phyloP scores from a whole-genome alignment of 2,329 filamentous ascomycete genomes.

The Talaromyces sp. region DNA sequence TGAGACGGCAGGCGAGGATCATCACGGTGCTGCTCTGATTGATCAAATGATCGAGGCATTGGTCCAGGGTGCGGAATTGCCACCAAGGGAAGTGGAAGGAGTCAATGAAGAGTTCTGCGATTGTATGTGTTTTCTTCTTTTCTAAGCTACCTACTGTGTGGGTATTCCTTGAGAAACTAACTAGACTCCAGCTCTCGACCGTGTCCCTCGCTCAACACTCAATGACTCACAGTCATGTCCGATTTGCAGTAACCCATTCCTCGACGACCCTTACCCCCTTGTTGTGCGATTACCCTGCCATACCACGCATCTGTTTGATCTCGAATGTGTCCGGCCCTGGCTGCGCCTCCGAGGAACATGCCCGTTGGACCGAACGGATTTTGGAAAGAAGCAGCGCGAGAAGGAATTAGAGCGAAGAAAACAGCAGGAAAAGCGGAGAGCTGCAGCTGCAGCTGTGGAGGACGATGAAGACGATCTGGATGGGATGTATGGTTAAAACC shows the following conservation, averaged over 20 bases:
- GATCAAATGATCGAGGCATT: constrained; percentile 53
- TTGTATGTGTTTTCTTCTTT: constrained; percentile 24
- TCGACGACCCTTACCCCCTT: constrained; percentile 61
- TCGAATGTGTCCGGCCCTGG: constrained; percentile 63
- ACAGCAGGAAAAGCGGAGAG: constrained; percentile 43
- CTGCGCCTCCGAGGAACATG: constrained; percentile 61
- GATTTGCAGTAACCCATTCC: constrained; percentile 57
- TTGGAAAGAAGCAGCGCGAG: constrained; percentile 53
- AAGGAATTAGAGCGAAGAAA: constrained; percentile 50
- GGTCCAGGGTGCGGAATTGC: constrained; percentile 53
- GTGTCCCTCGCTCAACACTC: constrained; percentile 53
- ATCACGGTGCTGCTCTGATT: constrained; percentile 34
- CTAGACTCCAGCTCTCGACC: constrained; percentile 46
- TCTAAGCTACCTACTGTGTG: neutral
- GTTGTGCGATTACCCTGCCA: constrained; percentile 61
- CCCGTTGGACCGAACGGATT: constrained; percentile 56
- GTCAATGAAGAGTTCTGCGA: constrained; percentile 59
- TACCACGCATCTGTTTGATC: constrained; percentile 58
- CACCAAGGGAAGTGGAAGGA: constrained; percentile 57
- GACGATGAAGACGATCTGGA: constrained; percentile 44
- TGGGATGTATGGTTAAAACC: constrained; percentile 40
- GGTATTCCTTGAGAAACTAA: neutral
- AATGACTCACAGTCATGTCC: constrained; percentile 53
- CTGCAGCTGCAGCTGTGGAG: constrained; percentile 17
- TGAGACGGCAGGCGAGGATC: constrained; percentile 23